Evolutionary conservation across 805 yeast genomes (phyloP).

Genomic region (Yueomyces sp.): DNA sequence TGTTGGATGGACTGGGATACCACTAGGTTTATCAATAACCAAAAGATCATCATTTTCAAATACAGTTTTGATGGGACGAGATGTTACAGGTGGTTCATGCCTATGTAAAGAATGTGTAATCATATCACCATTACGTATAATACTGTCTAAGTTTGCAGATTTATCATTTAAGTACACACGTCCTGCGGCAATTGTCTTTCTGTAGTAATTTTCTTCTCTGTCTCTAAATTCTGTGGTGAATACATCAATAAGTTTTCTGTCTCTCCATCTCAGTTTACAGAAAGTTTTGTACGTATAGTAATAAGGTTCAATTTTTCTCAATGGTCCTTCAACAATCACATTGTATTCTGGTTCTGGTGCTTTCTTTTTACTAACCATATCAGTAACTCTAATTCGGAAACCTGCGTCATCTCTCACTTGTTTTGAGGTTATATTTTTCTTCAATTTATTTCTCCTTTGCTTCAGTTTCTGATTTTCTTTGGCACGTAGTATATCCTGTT

Average conservation of each 20-base stretch:
- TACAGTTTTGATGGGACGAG: conserved; percentile 46
- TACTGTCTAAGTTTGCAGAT: conserved; percentile 48
- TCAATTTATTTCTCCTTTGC: conserved; percentile 3
- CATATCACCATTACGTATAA: conserved; percentile 70
- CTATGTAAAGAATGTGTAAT: conserved; percentile 70
- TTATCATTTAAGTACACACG: conserved; percentile 59
- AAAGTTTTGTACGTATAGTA: conserved; percentile 81
- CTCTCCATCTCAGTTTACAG: conserved; percentile 88
- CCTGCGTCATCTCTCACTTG: conserved; percentile 18
- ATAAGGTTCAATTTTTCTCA: conserved; percentile 73
- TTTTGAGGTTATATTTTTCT: conserved; percentile 2
- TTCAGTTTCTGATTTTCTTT: conserved; percentile 4
- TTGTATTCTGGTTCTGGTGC: conserved; percentile 48
- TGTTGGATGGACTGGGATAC: conserved; percentile 92
- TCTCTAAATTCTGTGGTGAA: conserved; percentile 80
- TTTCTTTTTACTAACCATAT: conserved; percentile 28
- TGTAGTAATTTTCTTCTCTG: conserved; percentile 53
- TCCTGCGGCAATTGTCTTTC: conserved; percentile 41
- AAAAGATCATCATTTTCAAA: conserved; percentile 62
- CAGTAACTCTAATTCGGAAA: conserved; percentile 16
- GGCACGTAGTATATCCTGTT: conserved; percentile 6
- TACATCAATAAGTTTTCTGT: conserved; percentile 64
- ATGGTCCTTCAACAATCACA: conserved; percentile 42
- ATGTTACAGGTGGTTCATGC: conserved; percentile 79
- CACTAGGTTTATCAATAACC: conserved; percentile 87